Conservation (phyloP, 768 basidiomycete species). For the Serpula lacrymans region DNA sequence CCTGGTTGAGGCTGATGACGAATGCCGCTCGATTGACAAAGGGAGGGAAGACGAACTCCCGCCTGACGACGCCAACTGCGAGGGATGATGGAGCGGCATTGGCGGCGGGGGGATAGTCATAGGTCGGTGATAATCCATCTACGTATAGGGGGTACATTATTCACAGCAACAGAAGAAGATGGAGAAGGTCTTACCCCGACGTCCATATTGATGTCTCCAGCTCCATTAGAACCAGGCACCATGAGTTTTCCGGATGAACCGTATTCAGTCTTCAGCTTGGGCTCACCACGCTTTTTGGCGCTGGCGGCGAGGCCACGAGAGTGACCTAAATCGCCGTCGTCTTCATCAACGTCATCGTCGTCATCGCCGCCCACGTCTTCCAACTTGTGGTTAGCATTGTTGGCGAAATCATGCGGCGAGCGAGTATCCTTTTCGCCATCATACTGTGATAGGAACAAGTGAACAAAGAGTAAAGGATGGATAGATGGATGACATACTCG, state of each 20-base stretch:
- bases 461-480: neutral
- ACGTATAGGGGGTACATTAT: conserved; percentile 5
- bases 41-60: conserved; percentile 27
- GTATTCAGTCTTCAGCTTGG: conserved; percentile 29
- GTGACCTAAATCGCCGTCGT: conserved; percentile 30
- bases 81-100: conserved; percentile 26
- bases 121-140: conserved; percentile 29
- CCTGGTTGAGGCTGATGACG: conserved; percentile 29
- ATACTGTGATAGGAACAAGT: conserved; percentile 30
- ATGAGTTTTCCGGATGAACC: conserved; percentile 14
- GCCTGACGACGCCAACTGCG: conserved; percentile 18
- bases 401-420: conserved; percentile 46
- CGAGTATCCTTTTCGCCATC: conserved; percentile 50
- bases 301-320: conserved; percentile 7
- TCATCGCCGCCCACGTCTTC: conserved; percentile 19
- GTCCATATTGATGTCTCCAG: conserved; percentile 18
- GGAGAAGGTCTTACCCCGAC: conserved; percentile 20
- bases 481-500: conserved; percentile 33
- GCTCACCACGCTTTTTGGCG: conserved; percentile 19
- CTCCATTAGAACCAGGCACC: conserved; percentile 10
- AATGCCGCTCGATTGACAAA: conserved; percentile 30
- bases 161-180: neutral
- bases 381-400: conserved; percentile 27
- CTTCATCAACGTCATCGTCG: conserved; percentile 35
- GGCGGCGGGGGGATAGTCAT: conserved; percentile 32